A percentile compares a stretch with the other conserved stretches of the same genome.
Evolutionary conservation across 2,329 filamentous ascomycete species (phyloP).

Genomic region (Emergomyces orientalis): DNA sequence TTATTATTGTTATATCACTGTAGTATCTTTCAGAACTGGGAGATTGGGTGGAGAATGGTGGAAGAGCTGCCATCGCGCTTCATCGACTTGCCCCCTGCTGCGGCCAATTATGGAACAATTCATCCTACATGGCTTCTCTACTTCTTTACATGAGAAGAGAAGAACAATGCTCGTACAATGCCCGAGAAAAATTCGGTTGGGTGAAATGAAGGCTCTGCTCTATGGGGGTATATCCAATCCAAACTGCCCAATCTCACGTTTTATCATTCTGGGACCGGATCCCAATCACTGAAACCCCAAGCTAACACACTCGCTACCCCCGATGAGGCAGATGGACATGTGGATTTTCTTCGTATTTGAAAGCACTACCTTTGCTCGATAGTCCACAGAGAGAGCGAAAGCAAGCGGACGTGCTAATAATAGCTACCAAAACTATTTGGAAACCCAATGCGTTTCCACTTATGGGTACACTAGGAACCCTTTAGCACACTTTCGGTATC

Average conservation of each 20-base stretch:
- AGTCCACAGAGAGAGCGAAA: not conserved
- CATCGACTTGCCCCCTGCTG: not conserved
- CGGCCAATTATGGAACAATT: not conserved
- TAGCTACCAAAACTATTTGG: not conserved
- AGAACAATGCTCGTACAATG: not conserved
- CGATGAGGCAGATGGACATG: not conserved
- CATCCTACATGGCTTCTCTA: not conserved
- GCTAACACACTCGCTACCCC: not conserved
- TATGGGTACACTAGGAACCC: not conserved
- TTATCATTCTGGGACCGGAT: not conserved
- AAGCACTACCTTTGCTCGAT: not conserved
- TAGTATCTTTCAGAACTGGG: too few species aligned
- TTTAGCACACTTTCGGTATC: not conserved
- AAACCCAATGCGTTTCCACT: not conserved
- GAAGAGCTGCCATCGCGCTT: not conserved
- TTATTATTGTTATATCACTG: too few species aligned
- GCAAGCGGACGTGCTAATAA: not conserved
- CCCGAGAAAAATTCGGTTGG: not conserved
- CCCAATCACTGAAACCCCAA: not conserved
- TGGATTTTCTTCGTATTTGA: not conserved
- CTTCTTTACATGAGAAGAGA: not conserved
- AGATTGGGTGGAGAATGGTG: not conserved
- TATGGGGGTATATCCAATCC: not conserved
- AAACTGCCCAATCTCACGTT: not conserved
- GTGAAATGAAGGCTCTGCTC: not conserved